A percentile compares a stretch with the other conserved stretches of the same genome.
These are phyloP conservation scores for Auriscalpium microsporum DNA, from an alignment of 768 basidiomycete species.

Conservation along the genomic window DNA sequence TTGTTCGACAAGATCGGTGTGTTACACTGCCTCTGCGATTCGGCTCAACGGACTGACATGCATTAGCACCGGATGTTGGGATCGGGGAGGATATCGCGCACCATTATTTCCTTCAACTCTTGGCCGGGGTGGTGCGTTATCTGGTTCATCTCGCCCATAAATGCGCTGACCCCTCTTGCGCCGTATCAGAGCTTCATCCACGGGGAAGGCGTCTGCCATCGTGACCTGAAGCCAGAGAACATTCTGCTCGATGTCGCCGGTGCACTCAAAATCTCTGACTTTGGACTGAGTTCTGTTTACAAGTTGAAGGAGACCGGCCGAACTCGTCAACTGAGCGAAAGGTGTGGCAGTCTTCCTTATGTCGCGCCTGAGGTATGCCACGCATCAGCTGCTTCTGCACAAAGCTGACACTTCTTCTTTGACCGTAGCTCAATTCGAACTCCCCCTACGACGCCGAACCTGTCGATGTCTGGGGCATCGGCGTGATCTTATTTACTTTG, in stretches of 20 bases:
- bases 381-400: not conserved
- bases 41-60: not conserved
- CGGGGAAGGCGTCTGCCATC: slow-evolving; percentile 83
- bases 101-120: slow-evolving; percentile 79
- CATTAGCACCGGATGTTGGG: slow-evolving; percentile 83
- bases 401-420: not conserved
- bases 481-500: slow-evolving; percentile 88
- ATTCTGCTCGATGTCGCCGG: slow-evolving; percentile 78
- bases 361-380: slow-evolving; percentile 80
- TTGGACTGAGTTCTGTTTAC: slow-evolving; percentile 88
- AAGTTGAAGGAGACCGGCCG: slow-evolving; percentile 75
- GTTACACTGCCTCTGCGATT: slow-evolving; percentile 20
- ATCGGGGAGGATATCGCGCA: slow-evolving; percentile 83
- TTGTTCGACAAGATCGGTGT: slow-evolving; percentile 97
- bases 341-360: slow-evolving; percentile 91
- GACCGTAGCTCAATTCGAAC: slow-evolving; percentile 50
- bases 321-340: slow-evolving; percentile 65
- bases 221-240: slow-evolving; percentile 97
- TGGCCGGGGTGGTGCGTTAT: slow-evolving; percentile 66
- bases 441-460: slow-evolving; percentile 82
- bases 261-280: slow-evolving; percentile 88
- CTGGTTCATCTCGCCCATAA: not conserved
- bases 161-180: not conserved
- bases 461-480: slow-evolving; percentile 92
- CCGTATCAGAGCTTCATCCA: slow-evolving; percentile 69